Conservation (phyloP, 169 alveolate genomes). For the Besnoitia besnoiti region DNA sequence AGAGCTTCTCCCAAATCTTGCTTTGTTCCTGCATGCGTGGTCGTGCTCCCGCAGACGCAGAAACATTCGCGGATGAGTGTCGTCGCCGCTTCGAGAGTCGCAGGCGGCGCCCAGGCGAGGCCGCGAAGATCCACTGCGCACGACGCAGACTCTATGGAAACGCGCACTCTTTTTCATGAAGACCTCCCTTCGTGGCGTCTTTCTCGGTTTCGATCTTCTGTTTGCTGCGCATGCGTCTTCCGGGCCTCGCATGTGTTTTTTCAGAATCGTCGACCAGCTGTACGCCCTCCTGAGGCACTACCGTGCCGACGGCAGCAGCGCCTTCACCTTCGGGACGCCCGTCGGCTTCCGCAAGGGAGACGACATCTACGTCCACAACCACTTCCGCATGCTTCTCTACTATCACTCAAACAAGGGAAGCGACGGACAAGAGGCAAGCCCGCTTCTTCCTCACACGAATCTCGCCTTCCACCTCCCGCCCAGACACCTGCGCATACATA, state of each 20-base stretch:
- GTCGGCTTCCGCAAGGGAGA: conserved; percentile 46
- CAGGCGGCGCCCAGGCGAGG: no score
- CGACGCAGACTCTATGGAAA: no score
- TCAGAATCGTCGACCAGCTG: conserved; percentile 68
- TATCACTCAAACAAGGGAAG: conserved; percentile 36
- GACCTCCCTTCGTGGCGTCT: no score
- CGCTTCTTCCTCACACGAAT: not conserved
- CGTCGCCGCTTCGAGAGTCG: no score
- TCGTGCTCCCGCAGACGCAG: no score
- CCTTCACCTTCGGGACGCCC: conserved; percentile 44
- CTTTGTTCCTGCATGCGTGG: not conserved
- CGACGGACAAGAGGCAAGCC: conserved; percentile 23
- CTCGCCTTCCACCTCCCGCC: not conserved
- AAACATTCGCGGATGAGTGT: no score
- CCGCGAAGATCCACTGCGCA: no score
- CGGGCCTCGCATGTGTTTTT: not conserved
- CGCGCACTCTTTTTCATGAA: no score
- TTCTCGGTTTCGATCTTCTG: no score
- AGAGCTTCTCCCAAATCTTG: no score
- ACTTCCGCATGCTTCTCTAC: conserved; percentile 38
- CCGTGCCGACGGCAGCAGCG: conserved; percentile 45
- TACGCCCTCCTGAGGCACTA: conserved; percentile 60
- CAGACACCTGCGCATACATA: not conserved
- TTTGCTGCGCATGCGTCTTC: no score
- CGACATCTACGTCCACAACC: conserved; percentile 27